Evolutionary conservation across 2,329 filamentous ascomycete genomes (phyloP), one percentile per base, ranked within the genome.

Genomic region (Falciphora oryzae): DNA sequence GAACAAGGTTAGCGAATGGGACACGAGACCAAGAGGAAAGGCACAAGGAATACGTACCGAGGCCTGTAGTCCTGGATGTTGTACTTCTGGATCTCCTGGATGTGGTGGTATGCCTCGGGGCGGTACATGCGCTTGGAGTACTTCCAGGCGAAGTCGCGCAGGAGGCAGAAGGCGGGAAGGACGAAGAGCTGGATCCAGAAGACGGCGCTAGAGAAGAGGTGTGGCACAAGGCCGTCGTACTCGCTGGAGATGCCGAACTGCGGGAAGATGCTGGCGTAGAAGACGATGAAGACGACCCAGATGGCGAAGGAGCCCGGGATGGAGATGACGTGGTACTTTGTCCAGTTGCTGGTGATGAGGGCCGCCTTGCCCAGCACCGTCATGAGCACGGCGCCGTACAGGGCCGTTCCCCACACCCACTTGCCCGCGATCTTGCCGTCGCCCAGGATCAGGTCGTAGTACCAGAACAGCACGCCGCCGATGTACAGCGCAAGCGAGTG

Each of bases 41-140:
- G 16, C 35, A 56, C 38, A 22, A 53, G 28, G 50, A 64, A 38
- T 62, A 81, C 84, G 70, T 85, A 93, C 91, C 95, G 89, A 67
- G 95, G 95, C 73, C 95, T 85, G 78, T 99, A 99, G 79, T 99
- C 95, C 79, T 99, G 95, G 66, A 99, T 97, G 72, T 99, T 99
- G 80, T 98, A 99, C 79, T 99, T 99, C 77, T 99, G 95, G 71
- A 63, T 99, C 80, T 99, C 95, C 78, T 99, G 95, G 68, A 99
- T 95, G 76, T 99, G 95, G 72, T 99, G 95, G 73, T 99, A 99
- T 58, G 92, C 88, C 78, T 97, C 91, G 28, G 95, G 95, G 70
- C 89, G 89, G 79, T 98, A 99, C 93, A 99, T 97, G 69, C 95
- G 86, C 82, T 97, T 97, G 67, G 87, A 88, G 71, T 98, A 99